Evolutionary conservation across 257 asterid genomes (phyloP).

Genomic region (Perilla frutescens): DNA sequence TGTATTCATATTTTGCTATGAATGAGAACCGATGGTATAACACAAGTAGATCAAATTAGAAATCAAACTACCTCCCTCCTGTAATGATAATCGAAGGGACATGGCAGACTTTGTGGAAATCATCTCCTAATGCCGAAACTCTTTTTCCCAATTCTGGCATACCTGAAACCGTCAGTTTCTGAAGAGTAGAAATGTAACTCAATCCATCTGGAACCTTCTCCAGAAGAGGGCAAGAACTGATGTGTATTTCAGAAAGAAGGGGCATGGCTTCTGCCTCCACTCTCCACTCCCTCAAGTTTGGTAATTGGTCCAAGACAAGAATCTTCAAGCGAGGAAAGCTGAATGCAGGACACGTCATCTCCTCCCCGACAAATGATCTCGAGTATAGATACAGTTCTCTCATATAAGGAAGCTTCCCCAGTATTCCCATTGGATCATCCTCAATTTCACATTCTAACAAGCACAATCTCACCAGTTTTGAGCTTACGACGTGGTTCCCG

Average conservation of each 20-base stretch:
- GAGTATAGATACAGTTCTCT: not conserved
- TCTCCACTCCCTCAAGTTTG: not conserved
- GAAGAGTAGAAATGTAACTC: not conserved
- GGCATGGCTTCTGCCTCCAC: constrained; percentile 1
- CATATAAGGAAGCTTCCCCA: not conserved
- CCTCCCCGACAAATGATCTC: not conserved
- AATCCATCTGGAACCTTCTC: constrained; percentile 3
- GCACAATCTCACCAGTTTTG: not conserved
- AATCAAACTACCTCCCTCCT: too few species aligned
- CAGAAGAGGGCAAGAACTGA: not conserved
- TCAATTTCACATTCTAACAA: not conserved
- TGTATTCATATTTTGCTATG: too few species aligned
- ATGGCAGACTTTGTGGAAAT: constrained; percentile 3
- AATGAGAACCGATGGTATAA: too few species aligned
- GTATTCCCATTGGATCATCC: constrained; percentile 9
- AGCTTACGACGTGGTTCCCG: not conserved
- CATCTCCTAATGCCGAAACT: not conserved
- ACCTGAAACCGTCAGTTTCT: not conserved
- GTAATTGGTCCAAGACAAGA: not conserved
- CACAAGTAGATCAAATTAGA: too few species aligned
- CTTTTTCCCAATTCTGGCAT: constrained; percentile 8
- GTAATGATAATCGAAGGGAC: not conserved
- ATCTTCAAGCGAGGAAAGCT: not conserved
- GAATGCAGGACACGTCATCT: not conserved
- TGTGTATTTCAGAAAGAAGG: not conserved